Conservation (phyloP, 2,329 filamentous ascomycete species). For the Domatiomyces globalis region DNA sequence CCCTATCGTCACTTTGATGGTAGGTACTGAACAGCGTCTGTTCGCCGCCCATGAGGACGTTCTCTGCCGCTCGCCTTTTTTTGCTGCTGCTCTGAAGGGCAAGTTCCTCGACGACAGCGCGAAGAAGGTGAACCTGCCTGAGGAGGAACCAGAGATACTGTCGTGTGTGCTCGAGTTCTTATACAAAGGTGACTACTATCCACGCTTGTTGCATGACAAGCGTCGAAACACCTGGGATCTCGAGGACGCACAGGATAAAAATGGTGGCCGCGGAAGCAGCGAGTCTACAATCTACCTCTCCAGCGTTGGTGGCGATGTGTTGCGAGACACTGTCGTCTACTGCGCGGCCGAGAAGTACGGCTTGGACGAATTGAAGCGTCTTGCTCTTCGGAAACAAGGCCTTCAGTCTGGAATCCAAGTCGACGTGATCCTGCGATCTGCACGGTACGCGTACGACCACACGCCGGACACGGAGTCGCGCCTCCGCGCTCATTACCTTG, state of each 20-base stretch:
- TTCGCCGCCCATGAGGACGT: slow-evolving; percentile 85
- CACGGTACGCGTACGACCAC: slow-evolving; percentile 78
- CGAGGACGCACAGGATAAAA: slow-evolving; percentile 44
- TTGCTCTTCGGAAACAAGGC: slow-evolving; percentile 77
- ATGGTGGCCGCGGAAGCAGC: slow-evolving; percentile 47
- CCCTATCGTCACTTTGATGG: slow-evolving; percentile 73
- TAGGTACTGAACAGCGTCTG: slow-evolving; percentile 71
- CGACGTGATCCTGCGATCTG: slow-evolving; percentile 70
- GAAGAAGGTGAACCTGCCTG: slow-evolving; percentile 65
- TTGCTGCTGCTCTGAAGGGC: slow-evolving; percentile 48
- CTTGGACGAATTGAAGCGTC: slow-evolving; percentile 68
- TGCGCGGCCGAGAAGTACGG: slow-evolving; percentile 76
- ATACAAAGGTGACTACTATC: slow-evolving; percentile 89
- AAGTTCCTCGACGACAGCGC: slow-evolving; percentile 47
- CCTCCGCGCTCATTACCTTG: slow-evolving; percentile 77
- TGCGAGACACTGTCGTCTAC: slow-evolving; percentile 85
- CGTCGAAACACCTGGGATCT: slow-evolving; percentile 66
- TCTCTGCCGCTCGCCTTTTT: slow-evolving; percentile 64
- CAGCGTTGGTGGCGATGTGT: slow-evolving; percentile 49
- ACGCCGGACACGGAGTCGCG: slow-evolving; percentile 86
- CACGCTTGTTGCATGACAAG: slow-evolving; percentile 69
- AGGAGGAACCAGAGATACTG: slow-evolving; percentile 82
- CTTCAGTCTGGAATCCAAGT: slow-evolving; percentile 73
- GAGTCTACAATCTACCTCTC: slow-evolving; percentile 61
- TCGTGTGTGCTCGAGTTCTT: slow-evolving; percentile 81